Evolutionary conservation across 2,329 filamentous ascomycete species (phyloP).

Genomic region (Aureobasidium sp.): DNA sequence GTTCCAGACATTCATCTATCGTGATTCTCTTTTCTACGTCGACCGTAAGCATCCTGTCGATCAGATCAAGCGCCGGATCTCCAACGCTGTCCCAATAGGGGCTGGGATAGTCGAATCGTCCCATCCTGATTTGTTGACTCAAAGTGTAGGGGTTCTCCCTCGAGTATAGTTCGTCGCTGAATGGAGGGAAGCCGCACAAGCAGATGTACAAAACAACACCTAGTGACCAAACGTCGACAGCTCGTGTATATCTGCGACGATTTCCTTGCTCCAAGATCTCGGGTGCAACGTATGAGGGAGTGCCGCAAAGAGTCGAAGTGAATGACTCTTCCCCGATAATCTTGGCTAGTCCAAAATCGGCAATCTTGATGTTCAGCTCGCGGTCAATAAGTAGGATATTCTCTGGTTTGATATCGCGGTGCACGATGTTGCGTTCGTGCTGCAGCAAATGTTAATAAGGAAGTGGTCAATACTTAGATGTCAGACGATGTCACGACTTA

Average conservation of each 20-base stretch:
- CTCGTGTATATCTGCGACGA: constrained; percentile 83
- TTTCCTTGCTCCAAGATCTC: constrained; percentile 82
- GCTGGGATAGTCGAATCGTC: constrained; percentile 87
- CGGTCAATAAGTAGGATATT: constrained; percentile 88
- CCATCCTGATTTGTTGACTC: constrained; percentile 82
- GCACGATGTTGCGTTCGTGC: constrained; percentile 96
- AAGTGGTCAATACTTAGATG: background rate
- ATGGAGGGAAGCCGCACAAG: constrained; percentile 91
- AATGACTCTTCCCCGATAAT: constrained; percentile 98
- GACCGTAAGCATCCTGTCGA: constrained; percentile 90
- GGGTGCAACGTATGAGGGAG: constrained; percentile 83
- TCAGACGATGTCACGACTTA: constrained; percentile 50
- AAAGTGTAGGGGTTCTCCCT: constrained; percentile 75
- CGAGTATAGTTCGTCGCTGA: constrained; percentile 85
- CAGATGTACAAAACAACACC: constrained; percentile 98
- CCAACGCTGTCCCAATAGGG: constrained; percentile 91
- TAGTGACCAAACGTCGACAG: constrained; percentile 92
- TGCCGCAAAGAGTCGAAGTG: constrained; percentile 89
- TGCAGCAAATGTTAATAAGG: constrained; percentile 32
- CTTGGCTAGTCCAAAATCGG: constrained; percentile 94
- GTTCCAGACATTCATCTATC: constrained; percentile 81
- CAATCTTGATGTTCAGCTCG: constrained; percentile 79
- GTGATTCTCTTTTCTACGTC: constrained; percentile 77
- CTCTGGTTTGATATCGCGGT: constrained; percentile 95
- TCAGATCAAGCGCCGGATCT: constrained; percentile 83